Evolutionary conservation across 2,329 filamentous ascomycete genomes (phyloP).

Genomic region (Trichocomaceae sp.): DNA sequence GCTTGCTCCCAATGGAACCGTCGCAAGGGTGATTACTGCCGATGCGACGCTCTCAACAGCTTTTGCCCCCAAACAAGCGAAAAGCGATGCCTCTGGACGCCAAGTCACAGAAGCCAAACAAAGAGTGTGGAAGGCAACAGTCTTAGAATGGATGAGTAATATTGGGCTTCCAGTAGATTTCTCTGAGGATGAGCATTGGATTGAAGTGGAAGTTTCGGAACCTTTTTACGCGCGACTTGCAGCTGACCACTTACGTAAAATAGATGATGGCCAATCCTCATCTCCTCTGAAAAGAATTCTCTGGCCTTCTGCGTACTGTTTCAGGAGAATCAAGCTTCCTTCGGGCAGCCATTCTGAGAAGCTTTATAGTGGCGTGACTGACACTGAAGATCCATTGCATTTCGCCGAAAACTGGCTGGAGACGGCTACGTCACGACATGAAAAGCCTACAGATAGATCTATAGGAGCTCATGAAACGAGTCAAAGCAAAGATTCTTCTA

Average conservation of each 20-base stretch:
- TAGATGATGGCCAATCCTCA: conserved; percentile 22
- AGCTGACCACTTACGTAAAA: conserved; percentile 26
- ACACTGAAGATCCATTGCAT: conserved; percentile 33
- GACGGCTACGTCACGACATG: conserved; percentile 21
- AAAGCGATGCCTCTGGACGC: conserved; percentile 13
- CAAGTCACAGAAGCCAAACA: conserved; percentile 15
- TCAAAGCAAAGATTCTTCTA: conserved; percentile 20
- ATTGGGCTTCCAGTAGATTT: conserved; percentile 29
- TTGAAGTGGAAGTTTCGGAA: conserved; percentile 38
- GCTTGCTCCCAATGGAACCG: conserved; percentile 35
- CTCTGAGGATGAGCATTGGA: conserved; percentile 30
- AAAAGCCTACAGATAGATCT: conserved; percentile 13
- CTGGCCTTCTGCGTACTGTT: conserved; percentile 42
- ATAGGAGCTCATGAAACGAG: conserved; percentile 17
- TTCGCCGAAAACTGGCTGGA: conserved; percentile 39
- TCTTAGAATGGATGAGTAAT: conserved; percentile 32
- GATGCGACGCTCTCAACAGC: conserved; percentile 19
- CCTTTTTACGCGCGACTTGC: conserved; percentile 33
- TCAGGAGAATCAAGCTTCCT: conserved; percentile 27
- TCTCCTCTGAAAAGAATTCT: conserved; percentile 36
- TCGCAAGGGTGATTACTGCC: conserved; percentile 28
- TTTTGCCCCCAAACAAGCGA: conserved; percentile 19
- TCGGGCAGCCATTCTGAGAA: conserved; percentile 14
- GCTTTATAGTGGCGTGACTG: conserved; percentile 14
- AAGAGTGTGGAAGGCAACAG: conserved; percentile 32